These are phyloP conservation scores for Epichloe aotearoae DNA, from an alignment of 2,329 filamentous ascomycete genomes.

Conservation along the genomic window DNA sequence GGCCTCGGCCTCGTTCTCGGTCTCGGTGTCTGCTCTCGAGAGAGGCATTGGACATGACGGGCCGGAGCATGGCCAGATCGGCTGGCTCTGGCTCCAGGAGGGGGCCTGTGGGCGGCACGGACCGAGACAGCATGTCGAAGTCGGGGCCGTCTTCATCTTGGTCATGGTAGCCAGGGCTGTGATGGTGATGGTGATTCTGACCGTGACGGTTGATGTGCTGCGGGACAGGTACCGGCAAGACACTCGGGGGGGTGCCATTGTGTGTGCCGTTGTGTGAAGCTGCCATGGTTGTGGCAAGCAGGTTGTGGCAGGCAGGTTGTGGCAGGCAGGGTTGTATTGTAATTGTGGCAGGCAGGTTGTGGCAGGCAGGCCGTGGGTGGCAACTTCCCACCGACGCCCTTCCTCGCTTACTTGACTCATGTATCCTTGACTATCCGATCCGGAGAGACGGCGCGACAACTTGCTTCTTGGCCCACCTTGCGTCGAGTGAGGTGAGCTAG, in stretches of 20 bases:
- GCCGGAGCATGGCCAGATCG: slow-evolving; percentile 26
- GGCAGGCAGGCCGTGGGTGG: background rate
- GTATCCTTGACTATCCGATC: too few relatives aligned
- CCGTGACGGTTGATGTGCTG: background rate
- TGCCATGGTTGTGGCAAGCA: background rate
- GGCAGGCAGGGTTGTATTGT: background rate
- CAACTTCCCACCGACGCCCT: too few relatives aligned
- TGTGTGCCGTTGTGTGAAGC: background rate
- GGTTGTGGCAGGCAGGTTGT: background rate
- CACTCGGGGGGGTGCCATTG: background rate
- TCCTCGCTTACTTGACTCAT: too few relatives aligned
- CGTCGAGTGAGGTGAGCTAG: too few relatives aligned
- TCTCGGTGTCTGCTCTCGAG: background rate
- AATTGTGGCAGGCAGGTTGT: background rate
- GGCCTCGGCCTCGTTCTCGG: background rate
- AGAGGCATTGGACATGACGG: slow-evolving; percentile 7
- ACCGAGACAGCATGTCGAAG: slow-evolving; percentile 21
- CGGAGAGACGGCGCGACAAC: too few relatives aligned
- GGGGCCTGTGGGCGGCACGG: slow-evolving; percentile 23
- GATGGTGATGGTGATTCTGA: background rate
- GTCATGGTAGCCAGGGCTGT: background rate
- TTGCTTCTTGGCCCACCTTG: too few relatives aligned
- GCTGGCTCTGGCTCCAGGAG: slow-evolving; percentile 29
- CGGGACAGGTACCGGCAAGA: background rate
- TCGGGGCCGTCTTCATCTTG: slow-evolving; percentile 1